A percentile compares a stretch with the other conserved stretches of the same genome.
Conservation (phyloP, 2,329 filamentous ascomycete species). For the Penicillium olsonii region DNA sequence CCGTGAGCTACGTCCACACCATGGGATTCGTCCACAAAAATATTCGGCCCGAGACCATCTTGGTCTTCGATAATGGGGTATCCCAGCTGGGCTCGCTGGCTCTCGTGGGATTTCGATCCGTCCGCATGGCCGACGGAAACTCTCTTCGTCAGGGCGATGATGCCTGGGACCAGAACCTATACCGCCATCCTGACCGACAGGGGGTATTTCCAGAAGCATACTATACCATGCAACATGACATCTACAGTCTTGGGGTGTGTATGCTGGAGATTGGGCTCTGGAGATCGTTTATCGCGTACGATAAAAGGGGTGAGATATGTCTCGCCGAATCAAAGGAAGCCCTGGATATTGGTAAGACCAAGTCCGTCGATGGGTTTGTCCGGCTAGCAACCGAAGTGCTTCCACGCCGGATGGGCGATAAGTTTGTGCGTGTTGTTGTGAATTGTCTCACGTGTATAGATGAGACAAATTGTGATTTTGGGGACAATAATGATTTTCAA, state of each 20-base stretch:
- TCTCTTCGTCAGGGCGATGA: not conserved
- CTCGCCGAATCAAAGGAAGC: no score
- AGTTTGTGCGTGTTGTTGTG: conserved; percentile 33
- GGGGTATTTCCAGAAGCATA: not conserved
- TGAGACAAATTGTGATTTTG: conserved; percentile 31
- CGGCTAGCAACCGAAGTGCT: not conserved
- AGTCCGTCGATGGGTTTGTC: not conserved
- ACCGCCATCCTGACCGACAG: not conserved
- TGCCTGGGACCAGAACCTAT: not conserved
- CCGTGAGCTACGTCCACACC: not conserved
- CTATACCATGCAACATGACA: not conserved
- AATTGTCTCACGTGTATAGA: conserved; percentile 42
- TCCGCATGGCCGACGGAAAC: not conserved
- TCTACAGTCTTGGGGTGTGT: not conserved
- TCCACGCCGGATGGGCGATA: conserved; percentile 9
- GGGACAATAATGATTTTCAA: conserved; percentile 27
- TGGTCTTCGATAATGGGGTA: not conserved
- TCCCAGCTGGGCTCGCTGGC: not conserved
- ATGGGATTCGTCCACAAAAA: not conserved
- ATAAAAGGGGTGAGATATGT: no score
- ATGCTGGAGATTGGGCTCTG: not conserved
- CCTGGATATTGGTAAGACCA: not conserved
- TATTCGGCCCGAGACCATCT: not conserved
- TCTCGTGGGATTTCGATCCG: not conserved
- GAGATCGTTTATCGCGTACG: not conserved